These are phyloP conservation scores for Gossypioides kirkii DNA, from an alignment of 345 rosid species.

Conservation along the genomic window DNA sequence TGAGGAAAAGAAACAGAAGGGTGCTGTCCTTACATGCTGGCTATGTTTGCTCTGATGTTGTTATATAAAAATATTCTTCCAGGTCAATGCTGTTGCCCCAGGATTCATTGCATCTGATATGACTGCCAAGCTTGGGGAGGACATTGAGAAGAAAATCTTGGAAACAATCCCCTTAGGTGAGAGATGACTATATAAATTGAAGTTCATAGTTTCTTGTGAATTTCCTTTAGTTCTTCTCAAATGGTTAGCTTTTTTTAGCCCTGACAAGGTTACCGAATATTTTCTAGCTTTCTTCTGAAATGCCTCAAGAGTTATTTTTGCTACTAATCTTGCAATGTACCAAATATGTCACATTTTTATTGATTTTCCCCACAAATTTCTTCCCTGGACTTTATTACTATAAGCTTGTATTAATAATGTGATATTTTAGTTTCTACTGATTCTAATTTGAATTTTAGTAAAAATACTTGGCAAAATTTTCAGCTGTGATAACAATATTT, in stretches of 20 bases:
- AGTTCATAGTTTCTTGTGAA: background rate
- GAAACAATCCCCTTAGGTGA: conserved; percentile 83
- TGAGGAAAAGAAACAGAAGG: background rate
- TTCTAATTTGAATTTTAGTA: conserved; percentile 7
- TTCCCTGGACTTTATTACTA: background rate
- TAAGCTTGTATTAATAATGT: background rate
- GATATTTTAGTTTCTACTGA: background rate
- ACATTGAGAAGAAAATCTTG: conserved; percentile 86
- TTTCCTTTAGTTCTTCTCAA: background rate
- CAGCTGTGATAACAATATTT: conserved; percentile 9
- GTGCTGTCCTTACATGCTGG: background rate
- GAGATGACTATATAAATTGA: conserved; percentile 14
- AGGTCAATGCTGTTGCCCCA: conserved; percentile 92
- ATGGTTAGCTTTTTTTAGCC: background rate
- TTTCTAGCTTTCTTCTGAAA: background rate
- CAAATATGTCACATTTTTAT: background rate
- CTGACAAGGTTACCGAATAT: background rate
- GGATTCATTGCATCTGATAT: conserved; percentile 95
- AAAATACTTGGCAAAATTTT: background rate
- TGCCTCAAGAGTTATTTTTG: background rate
- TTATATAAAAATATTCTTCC: conserved; percentile 12
- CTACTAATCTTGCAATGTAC: conserved; percentile 1
- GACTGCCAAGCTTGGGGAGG: conserved; percentile 93
- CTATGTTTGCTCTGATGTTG: conserved; percentile 13
- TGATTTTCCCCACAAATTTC: background rate